Conservation (phyloP, 176 grass and related monocot species). For the Bothriochloa decipiens region DNA sequence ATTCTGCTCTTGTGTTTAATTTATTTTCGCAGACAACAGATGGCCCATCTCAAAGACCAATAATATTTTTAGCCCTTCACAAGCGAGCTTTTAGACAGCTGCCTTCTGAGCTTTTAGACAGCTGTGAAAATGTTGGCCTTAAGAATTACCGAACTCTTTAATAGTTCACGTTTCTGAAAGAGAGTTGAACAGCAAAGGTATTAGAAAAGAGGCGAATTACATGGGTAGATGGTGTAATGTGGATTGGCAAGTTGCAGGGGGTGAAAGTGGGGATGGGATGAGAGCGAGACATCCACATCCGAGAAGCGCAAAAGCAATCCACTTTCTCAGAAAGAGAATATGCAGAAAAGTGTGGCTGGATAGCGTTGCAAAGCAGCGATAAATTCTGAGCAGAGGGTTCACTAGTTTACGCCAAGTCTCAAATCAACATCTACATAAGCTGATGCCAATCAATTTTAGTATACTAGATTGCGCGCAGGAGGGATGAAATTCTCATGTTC, state of each 20-base stretch:
- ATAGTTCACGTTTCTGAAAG: not conserved
- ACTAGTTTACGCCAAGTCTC: not conserved
- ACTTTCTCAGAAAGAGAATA: conserved; percentile 10
- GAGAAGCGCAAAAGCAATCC: not conserved
- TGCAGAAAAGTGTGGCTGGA: not conserved
- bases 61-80: not conserved
- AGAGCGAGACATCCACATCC: conserved; percentile 35
- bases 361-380: not conserved
- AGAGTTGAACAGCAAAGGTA: not conserved
- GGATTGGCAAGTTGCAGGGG: not conserved
- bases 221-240: not conserved
- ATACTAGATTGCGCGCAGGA: not conserved
- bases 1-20: not conserved
- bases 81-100: not conserved
- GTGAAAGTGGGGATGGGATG: conserved; percentile 4
- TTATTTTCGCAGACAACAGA: not conserved
- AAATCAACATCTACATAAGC: not conserved
- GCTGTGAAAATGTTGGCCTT: not conserved
- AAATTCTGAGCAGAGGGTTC: not conserved
- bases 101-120: not conserved
- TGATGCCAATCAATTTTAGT: not conserved
- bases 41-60: not conserved
- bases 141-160: not conserved
- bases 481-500: not conserved
- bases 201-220: not conserved